Base-by-base conservation (phyloP, 192 early-diverging fungal genomes). In the Podila epicladia region DNA sequence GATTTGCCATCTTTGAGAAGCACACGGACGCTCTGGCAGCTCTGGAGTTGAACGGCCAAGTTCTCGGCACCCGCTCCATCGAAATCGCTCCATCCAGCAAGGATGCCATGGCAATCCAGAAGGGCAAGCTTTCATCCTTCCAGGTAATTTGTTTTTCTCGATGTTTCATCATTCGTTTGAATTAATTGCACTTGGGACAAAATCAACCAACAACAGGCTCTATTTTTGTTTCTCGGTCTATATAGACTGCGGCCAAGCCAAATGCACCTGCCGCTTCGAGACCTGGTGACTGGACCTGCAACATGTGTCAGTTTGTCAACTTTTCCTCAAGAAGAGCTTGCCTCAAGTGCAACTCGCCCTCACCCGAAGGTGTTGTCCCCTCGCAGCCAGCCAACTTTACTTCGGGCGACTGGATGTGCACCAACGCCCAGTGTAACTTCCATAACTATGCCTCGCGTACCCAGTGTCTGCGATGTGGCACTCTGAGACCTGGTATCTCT, bases 221-320 rank as follows among this genome's bases (percentile, higher is more conserved):
- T 28, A 31, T 48, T 49, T 26, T 55, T 57, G 5, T 45, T 31
- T 37, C 24, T 53, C 35, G 48, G 20, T 66, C 19, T 9, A 29
- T 31, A 3, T 48, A 68, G 64, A 75, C 49, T 62, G 41, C 78
- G 57, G 55, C 82, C 51, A 87, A 88, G 72, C 73, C 65, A n/a
- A 80, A 75, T 50, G 24, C 84, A 35, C 38, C 55, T n/a, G 19
- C 33, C 31, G 38, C 59, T 7, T 71, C 75, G 2, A 85, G 88
- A 32, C 90, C 92, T 6, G 92, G 92, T 12, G 93, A 94, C 73
- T 94, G 93, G 93, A 82, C 89, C n/a, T 94, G 92, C 73, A 70
- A 88, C 58, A 83, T 86, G 32, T 93, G 92, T 73, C 83, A 87
- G 17, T 94, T 89, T 66, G 89, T 90, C 66, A 94, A 94, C 74